These are phyloP conservation scores for Neobulgaria alba DNA, from an alignment of 2,329 filamentous ascomycete genomes.

Conservation along the genomic window DNA sequence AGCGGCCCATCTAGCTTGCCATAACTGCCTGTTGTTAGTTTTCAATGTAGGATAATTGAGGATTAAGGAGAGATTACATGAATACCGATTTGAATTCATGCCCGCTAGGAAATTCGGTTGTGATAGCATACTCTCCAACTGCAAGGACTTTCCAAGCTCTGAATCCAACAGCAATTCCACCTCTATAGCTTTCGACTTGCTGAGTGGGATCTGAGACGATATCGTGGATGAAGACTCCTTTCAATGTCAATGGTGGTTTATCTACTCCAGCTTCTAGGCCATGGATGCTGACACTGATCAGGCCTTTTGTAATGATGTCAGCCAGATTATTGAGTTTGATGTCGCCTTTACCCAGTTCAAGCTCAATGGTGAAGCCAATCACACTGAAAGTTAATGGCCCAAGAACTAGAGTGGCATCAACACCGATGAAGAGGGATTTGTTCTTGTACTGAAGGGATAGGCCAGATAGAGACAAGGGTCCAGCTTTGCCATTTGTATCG, in stretches of 20 bases:
- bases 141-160: slow-evolving; percentile 32
- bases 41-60: neutral
- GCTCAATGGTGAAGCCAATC: slow-evolving; percentile 2
- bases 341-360: slow-evolving; percentile 17
- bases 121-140: slow-evolving; percentile 33
- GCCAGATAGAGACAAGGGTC: slow-evolving; percentile 1
- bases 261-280: slow-evolving; percentile 31
- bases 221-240: slow-evolving; percentile 30
- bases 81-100: slow-evolving; percentile 2
- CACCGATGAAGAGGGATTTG: neutral
- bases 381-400: slow-evolving; percentile 7
- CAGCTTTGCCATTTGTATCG: neutral
- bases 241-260: slow-evolving; percentile 30
- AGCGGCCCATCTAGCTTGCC: slow-evolving; percentile 32
- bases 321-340: slow-evolving; percentile 2
- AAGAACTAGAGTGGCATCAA: slow-evolving; percentile 8
- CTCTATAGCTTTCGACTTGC: slow-evolving; percentile 25
- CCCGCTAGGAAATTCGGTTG: neutral
- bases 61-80: neutral
- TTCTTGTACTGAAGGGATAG: slow-evolving; percentile 5
- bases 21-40: slow-evolving; percentile 16
- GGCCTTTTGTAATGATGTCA: neutral
- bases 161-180: slow-evolving; percentile 31
- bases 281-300: slow-evolving; percentile 6
- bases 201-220: too few relatives aligned